Conservation (phyloP, 2,329 filamentous ascomycete species). For the Raffaelea ambrosiae region DNA sequence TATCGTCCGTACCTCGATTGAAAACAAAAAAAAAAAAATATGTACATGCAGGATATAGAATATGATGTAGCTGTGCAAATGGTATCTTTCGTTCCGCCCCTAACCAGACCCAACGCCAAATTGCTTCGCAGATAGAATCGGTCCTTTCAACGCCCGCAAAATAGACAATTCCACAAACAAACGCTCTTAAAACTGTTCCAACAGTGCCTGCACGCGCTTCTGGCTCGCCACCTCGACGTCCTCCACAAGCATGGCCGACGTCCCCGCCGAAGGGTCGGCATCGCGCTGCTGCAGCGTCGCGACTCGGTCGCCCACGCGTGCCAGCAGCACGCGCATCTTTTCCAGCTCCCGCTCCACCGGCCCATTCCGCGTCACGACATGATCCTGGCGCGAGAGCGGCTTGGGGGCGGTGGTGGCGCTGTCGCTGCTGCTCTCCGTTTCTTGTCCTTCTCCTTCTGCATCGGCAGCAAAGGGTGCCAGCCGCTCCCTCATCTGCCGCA, state of each 20-base stretch:
- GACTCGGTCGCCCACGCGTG: conserved; percentile 48
- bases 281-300: conserved; percentile 20
- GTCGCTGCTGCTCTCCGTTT: conserved; percentile 12
- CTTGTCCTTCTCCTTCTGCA: too few relatives aligned
- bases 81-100: too few relatives aligned
- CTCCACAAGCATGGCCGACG: conserved; percentile 17
- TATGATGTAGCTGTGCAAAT: too few relatives aligned
- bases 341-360: conserved; percentile 58
- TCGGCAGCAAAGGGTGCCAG: conserved; percentile 45
- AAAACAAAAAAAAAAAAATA: too few relatives aligned
- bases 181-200: conserved; percentile 28
- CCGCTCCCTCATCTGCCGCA: conserved; percentile 39
- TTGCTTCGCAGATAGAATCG: too few relatives aligned
- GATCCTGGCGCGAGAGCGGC: conserved; percentile 44
- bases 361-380: conserved; percentile 56
- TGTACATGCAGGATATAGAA: too few relatives aligned
- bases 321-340: conserved; percentile 55
- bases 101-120: too few relatives aligned
- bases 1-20: too few relatives aligned
- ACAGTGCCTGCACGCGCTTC: conserved; percentile 31
- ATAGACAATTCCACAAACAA: too few relatives aligned
- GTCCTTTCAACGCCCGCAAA: too few relatives aligned
- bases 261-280: background rate
- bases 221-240: conserved; percentile 30
- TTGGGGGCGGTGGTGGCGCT: background rate